Evolutionary conservation across 345 rosid species (phyloP).

Genomic region (Balakata baccata): DNA sequence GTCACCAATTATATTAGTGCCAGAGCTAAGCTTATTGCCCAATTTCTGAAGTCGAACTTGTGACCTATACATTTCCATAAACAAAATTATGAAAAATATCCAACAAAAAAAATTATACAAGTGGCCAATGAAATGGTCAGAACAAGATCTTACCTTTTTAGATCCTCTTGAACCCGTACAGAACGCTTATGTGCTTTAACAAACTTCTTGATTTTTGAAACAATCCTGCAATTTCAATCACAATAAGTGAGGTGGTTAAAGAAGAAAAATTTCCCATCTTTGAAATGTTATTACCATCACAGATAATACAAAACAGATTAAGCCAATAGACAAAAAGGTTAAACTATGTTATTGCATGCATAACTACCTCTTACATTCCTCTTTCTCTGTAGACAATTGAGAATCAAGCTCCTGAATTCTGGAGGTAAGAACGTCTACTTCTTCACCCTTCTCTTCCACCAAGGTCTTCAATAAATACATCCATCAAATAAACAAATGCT

Average conservation of each 20-base stretch:
- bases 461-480: conserved; percentile 37
- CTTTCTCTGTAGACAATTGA: conserved; percentile 69
- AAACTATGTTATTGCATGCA: neutral
- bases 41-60: conserved; percentile 64
- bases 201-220: conserved; percentile 72
- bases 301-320: neutral
- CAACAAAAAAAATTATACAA: neutral
- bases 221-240: conserved; percentile 47
- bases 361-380: conserved; percentile 66
- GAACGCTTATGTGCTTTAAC: conserved; percentile 59
- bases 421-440: conserved; percentile 63
- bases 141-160: conserved; percentile 54
- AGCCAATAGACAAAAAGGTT: neutral
- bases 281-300: conserved; percentile 2
- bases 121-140: neutral
- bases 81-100: conserved; percentile 11
- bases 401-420: conserved; percentile 66
- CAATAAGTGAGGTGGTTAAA: conserved; percentile 14
- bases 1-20: conserved; percentile 41
- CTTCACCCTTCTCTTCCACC: conserved; percentile 61
- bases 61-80: conserved; percentile 49
- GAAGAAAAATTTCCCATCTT: neutral
- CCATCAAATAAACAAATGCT: conserved; percentile 5
- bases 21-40: conserved; percentile 64
- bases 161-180: conserved; percentile 61